Percentiles rank a stretch among this genome's conserved stretches.
phyloP scores from a whole-genome alignment of 441 rosid genomes.

The Eutrema salsugineum region DNA sequence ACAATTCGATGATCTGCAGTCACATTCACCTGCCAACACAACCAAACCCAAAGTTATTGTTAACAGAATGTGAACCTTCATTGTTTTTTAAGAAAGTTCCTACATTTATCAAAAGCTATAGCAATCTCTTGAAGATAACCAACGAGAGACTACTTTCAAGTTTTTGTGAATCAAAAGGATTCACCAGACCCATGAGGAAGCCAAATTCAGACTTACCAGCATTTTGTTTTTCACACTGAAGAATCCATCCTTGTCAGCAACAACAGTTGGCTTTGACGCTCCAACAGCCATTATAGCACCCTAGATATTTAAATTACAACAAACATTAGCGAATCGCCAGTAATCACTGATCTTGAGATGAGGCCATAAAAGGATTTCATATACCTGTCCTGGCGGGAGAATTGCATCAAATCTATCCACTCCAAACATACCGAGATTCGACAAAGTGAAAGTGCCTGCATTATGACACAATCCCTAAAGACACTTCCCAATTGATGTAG shows the following conservation, averaged over 20 bases:
- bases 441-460: conserved; percentile 93
- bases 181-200: neutral
- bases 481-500: neutral
- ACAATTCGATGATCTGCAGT: conserved; percentile 95
- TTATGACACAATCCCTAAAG: neutral
- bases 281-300: conserved; percentile 99
- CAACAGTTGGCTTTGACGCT: conserved; percentile 90
- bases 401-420: conserved; percentile 98
- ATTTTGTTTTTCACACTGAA: conserved; percentile 85
- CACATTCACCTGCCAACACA: conserved; percentile 75
- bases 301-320: conserved; percentile 39
- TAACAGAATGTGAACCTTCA: neutral
- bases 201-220: conserved; percentile 59
- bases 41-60: neutral
- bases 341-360: conserved; percentile 1
- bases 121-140: neutral
- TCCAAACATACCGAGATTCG: conserved; percentile 96
- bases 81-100: neutral
- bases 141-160: neutral
- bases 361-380: neutral
- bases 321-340: neutral
- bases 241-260: conserved; percentile 84
- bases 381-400: conserved; percentile 94
- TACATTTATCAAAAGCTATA: neutral
- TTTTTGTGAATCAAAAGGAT: neutral